A percentile compares a stretch with the other conserved stretches of the same genome.
Conservation (phyloP, 202 grass and related monocot genomes). For the Hordeum pubiflorum region DNA sequence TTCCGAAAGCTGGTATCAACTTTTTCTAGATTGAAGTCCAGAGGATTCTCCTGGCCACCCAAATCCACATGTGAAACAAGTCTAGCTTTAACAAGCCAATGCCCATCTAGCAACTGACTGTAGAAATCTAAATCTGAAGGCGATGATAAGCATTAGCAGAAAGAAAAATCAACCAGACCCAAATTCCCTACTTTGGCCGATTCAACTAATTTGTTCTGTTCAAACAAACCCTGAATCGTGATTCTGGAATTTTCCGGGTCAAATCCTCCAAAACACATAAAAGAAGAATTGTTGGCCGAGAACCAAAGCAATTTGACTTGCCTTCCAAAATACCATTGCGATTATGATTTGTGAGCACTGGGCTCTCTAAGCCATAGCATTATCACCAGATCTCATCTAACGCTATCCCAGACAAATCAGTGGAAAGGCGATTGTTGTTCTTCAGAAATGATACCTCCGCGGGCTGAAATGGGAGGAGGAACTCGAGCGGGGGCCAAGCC, state of each 20-base stretch:
- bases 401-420: neutral
- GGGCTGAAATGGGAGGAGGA: conserved; percentile 71
- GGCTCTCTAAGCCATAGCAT: neutral
- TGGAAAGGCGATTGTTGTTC: neutral
- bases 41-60: too few species aligned
- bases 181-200: neutral
- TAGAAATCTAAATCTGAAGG: neutral
- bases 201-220: neutral
- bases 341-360: neutral
- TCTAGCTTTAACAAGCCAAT: neutral
- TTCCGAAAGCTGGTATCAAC: too few species aligned
- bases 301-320: neutral
- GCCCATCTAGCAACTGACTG: neutral
- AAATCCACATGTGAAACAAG: neutral
- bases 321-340: neutral
- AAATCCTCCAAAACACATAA: neutral
- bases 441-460: conserved; percentile 44
- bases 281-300: neutral
- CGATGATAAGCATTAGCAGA: neutral
- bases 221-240: neutral
- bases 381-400: neutral
- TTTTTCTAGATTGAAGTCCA: too few species aligned
- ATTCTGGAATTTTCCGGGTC: neutral
- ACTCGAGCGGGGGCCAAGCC: conserved; percentile 41
- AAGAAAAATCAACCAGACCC: neutral